phyloP scores from a whole-genome alignment of 140 eudicot genomes.

The Senecio squalidus region DNA sequence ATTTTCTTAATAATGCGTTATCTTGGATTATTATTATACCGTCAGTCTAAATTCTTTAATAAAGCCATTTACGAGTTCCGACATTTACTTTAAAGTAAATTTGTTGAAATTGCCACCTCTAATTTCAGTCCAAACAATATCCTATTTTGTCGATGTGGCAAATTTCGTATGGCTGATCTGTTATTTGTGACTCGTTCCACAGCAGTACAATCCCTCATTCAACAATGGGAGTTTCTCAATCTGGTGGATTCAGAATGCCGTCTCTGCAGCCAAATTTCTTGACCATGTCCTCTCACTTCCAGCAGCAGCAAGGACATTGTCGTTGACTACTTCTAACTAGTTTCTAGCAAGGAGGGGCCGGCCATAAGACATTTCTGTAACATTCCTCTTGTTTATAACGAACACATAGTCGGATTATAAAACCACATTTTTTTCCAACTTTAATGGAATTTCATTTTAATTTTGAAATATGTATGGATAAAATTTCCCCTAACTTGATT shows the following conservation, averaged over 20 bases:
- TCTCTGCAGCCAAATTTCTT: slow-evolving; percentile 69
- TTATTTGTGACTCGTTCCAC: not conserved
- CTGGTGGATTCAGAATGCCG: slow-evolving; percentile 64
- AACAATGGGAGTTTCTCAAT: slow-evolving; percentile 57
- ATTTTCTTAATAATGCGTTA: no score
- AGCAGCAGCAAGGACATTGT: slow-evolving; percentile 63
- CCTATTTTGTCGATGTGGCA: not conserved
- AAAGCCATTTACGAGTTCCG: no score
- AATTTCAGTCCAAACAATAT: not conserved
- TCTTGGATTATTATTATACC: no score
- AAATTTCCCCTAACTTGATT: not conserved
- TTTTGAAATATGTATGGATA: slow-evolving; percentile 20
- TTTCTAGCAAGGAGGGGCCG: slow-evolving; percentile 12
- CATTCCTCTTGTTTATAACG: slow-evolving; percentile 19
- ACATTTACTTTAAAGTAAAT: not conserved
- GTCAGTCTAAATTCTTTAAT: no score
- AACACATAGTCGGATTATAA: slow-evolving; percentile 11
- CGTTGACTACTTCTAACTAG: slow-evolving; percentile 31
- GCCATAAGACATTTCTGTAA: slow-evolving; percentile 11
- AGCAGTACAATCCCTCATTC: slow-evolving; percentile 57
- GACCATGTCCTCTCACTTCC: slow-evolving; percentile 66
- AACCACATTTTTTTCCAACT: slow-evolving; percentile 16
- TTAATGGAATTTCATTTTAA: slow-evolving; percentile 13
- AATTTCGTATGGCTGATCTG: not conserved
- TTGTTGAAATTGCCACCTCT: not conserved